phyloP scores from a whole-genome alignment of 768 basidiomycete species.

The Lanmaoa rubissima region DNA sequence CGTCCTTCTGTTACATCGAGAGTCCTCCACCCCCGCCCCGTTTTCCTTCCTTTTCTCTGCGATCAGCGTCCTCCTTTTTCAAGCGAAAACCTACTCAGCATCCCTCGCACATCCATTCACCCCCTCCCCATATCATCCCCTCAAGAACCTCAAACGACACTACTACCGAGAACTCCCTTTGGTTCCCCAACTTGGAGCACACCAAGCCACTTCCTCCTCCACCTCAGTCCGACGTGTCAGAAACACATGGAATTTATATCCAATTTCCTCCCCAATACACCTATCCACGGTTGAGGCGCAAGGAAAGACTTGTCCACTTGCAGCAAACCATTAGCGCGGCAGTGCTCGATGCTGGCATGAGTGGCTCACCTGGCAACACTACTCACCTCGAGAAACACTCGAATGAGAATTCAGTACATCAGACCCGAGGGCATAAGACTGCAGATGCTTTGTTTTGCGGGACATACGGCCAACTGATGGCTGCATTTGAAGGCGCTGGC shows the following conservation, averaged over 20 bases:
- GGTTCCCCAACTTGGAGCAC: neutral
- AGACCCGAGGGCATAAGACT: constrained; percentile 13
- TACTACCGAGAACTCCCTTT: neutral
- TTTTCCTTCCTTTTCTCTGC: constrained; percentile 15
- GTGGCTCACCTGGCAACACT: constrained; percentile 25
- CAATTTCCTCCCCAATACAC: constrained; percentile 13
- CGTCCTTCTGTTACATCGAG: constrained; percentile 32
- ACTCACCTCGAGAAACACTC: neutral
- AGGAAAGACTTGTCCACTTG: constrained; percentile 27
- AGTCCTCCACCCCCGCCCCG: constrained; percentile 14
- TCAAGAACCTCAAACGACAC: neutral
- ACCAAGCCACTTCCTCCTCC: constrained; percentile 22
- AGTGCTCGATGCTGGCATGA: constrained; percentile 41
- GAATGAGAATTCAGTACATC: neutral
- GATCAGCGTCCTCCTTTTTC: constrained; percentile 24
- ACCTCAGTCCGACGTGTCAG: constrained; percentile 5
- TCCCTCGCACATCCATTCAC: neutral
- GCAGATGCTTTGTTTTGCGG: constrained; percentile 39
- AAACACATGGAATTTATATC: constrained; percentile 25
- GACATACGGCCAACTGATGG: constrained; percentile 43
- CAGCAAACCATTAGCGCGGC: constrained; percentile 38
- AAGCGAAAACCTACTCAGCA: constrained; percentile 17
- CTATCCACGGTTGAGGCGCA: constrained; percentile 13
- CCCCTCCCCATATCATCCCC: neutral
- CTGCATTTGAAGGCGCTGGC: constrained; percentile 38